Base-by-base conservation (phyloP, 768 basidiomycete genomes). In the Amylocystis lapponica region DNA sequence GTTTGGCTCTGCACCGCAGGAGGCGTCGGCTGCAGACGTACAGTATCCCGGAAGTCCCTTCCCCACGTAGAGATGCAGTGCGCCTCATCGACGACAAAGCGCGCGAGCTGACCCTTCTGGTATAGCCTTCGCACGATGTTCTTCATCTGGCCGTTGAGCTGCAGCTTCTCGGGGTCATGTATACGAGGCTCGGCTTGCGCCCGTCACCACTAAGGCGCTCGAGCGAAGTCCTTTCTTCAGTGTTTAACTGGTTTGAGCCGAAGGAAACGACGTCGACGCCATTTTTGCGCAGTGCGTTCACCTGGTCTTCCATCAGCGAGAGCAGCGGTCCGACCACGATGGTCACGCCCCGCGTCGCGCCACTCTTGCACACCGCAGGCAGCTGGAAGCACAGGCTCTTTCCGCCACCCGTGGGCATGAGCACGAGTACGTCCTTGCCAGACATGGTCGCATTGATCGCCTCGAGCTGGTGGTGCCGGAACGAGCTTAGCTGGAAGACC, bases 1-100 rank as follows among this genome's bases (percentile, higher is more conserved):
- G n/a, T n/a, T n/a, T n/a, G n/a, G n/a, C n/a, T n/a, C n/a, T n/a
- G n/a, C n/a, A n/a, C n/a, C n/a, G n/a, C n/a, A n/a, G n/a, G n/a
- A n/a, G n/a, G n/a, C n/a, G n/a, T n/a, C n/a, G n/a, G 41, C 22
- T 26, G 13, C 22, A 19, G 4, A 60, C 82, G 52, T 64, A 88
- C 86, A 20, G 86, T 78, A n/a, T 78, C 77, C 38, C 95, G 79
- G 56, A 96, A 94, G 58, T 93, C 85, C 56, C 93, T 81, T 5
- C 95, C 96, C 96, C 96, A 98, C 17, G 82, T 81, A 12, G 81
- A 83, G 32, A 98, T 87, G 60, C 91, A 92, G 61, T 99, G 96
- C 2, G 93, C 95, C 60, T 99, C 96, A 58, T 99, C 96, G 39
- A 97, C 76, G 1, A 96, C 93, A 58, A 99, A 95, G 25, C 95